phyloP scores from a whole-genome alignment of 768 basidiomycete genomes.

The Arthromyces matolae region DNA sequence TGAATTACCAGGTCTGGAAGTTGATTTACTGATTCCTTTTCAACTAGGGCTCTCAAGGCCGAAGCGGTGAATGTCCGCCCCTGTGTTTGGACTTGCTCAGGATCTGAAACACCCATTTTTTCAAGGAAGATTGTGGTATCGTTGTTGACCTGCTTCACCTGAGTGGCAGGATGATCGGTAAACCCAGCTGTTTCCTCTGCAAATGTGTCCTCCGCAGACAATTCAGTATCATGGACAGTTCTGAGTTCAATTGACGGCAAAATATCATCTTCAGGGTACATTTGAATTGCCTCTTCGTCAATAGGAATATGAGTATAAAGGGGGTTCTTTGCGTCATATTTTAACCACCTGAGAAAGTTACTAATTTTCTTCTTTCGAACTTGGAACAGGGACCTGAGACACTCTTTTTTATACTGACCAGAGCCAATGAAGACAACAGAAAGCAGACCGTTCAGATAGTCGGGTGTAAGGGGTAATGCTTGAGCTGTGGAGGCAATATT shows the following conservation, averaged over 20 bases:
- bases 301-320: constrained; percentile 16
- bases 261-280: constrained; percentile 2
- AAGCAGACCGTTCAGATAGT: constrained; percentile 22
- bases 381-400: constrained; percentile 17
- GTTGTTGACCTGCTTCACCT: background rate
- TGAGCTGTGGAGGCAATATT: constrained; percentile 27
- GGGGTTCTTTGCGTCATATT: constrained; percentile 14
- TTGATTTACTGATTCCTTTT: background rate
- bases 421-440: constrained; percentile 28
- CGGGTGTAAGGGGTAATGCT: constrained; percentile 22
- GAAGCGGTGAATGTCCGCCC: constrained; percentile 21
- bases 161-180: constrained; percentile 20
- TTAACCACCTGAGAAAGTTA: constrained; percentile 23
- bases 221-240: constrained; percentile 16
- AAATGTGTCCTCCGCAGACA: constrained; percentile 13
- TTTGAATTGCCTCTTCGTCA: background rate
- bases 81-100: constrained; percentile 19
- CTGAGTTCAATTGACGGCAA: background rate
- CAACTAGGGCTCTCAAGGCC: constrained; percentile 23
- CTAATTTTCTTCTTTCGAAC: constrained; percentile 22
- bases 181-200: constrained; percentile 25
- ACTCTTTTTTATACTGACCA: constrained; percentile 13
- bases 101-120: constrained; percentile 27
- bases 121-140: constrained; percentile 19
- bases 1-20: constrained; percentile 23